Conservation (phyloP, 176 grass and related monocot genomes). For the Musa troglodytarum region DNA sequence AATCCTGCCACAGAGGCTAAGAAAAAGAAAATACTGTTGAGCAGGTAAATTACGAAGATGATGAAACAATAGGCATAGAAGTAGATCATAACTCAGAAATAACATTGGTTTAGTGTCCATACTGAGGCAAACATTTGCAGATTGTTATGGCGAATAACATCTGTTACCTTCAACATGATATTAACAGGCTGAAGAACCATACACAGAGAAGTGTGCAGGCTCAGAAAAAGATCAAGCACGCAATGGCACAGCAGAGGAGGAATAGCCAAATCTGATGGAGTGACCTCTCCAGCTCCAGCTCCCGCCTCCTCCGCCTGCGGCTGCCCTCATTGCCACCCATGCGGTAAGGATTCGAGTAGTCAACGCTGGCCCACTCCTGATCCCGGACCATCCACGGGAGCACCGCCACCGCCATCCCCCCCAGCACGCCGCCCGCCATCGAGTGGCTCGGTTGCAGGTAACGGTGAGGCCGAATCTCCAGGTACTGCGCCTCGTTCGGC, state of each 20-base stretch:
- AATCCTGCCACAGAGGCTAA: neutral
- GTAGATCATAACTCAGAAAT: too few species aligned
- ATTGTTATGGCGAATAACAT: too few species aligned
- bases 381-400: slow-evolving; percentile 14
- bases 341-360: slow-evolving; percentile 21
- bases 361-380: slow-evolving; percentile 17
- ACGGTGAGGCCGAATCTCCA: neutral
- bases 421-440: slow-evolving; percentile 25
- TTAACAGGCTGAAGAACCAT: too few species aligned
- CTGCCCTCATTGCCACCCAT: slow-evolving; percentile 6
- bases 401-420: slow-evolving; percentile 27
- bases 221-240: slow-evolving; percentile 69
- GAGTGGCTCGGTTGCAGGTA: neutral
- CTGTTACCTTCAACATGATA: too few species aligned
- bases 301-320: slow-evolving; percentile 16
- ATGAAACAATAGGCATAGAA: too few species aligned
- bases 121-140: too few species aligned
- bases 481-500: neutral
- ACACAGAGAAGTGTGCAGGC: neutral
- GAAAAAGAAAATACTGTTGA: neutral
- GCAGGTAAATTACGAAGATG: too few species aligned
- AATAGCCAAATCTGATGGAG: slow-evolving; percentile 68
- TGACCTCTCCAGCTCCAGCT: slow-evolving; percentile 42
- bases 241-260: slow-evolving; percentile 43
- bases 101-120: too few species aligned